These are phyloP conservation scores for Cystobasidium sp. DNA, from an alignment of 1,284 basidiomycete species.

Conservation along the genomic window DNA sequence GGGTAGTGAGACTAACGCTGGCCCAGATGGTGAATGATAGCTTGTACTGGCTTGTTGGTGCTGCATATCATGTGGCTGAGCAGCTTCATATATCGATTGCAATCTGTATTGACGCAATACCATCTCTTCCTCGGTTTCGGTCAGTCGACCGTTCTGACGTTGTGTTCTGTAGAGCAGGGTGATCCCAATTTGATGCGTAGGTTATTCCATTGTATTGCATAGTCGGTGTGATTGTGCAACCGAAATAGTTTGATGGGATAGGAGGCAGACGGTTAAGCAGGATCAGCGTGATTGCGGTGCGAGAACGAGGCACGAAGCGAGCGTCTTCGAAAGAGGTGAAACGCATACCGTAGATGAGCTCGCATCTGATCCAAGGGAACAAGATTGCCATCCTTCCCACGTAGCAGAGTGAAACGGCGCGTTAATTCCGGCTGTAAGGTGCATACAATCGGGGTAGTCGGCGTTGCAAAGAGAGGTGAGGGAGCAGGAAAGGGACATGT, in stretches of 20 bases:
- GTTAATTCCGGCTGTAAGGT: slow-evolving; percentile 31
- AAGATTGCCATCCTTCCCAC: slow-evolving; percentile 27
- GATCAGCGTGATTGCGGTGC: not conserved
- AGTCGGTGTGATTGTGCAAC: not conserved
- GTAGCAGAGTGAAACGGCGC: slow-evolving; percentile 35
- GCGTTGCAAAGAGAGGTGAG: not conserved
- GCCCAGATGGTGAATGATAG: not conserved
- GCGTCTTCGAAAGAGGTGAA: too few species aligned
- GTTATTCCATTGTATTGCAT: not conserved
- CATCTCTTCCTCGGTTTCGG: slow-evolving; percentile 31
- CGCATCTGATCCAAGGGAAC: slow-evolving; percentile 36
- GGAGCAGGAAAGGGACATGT: not conserved
- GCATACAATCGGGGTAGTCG: not conserved
- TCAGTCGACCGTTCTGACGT: slow-evolving; percentile 39
- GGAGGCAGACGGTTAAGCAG: not conserved
- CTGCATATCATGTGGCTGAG: slow-evolving; percentile 20
- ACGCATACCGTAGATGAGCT: slow-evolving; percentile 26
- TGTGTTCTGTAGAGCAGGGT: slow-evolving; percentile 27
- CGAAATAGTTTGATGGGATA: not conserved
- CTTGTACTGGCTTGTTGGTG: not conserved
- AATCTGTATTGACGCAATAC: slow-evolving; percentile 37
- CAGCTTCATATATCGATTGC: slow-evolving; percentile 39
- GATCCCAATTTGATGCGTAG: not conserved
- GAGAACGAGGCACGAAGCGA: not conserved
- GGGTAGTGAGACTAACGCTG: not conserved